phyloP scores from a whole-genome alignment of 441 rosid species.

The Biscutella laevigata region DNA sequence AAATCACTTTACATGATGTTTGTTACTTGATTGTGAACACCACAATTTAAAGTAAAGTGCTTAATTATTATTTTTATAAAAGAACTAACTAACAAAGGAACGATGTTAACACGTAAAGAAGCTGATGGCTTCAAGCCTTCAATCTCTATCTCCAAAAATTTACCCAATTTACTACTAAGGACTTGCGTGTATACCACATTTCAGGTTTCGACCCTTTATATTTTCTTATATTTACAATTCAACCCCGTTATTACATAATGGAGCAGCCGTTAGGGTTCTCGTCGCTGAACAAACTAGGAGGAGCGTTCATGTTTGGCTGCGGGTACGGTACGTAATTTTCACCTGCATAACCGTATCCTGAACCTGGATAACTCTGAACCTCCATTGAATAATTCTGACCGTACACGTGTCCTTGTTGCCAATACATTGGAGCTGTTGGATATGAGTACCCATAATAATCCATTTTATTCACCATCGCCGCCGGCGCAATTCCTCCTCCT shows the following conservation, averaged over 20 bases:
- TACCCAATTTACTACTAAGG: background rate
- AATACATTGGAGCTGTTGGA: conserved; percentile 32
- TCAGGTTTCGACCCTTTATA: background rate
- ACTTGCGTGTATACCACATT: background rate
- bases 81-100: conserved; percentile 13
- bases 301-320: conserved; percentile 25
- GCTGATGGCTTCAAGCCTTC: conserved; percentile 12
- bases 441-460: conserved; percentile 39
- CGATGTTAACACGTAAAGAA: conserved; percentile 13
- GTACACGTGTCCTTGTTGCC: conserved; percentile 35
- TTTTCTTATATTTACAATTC: background rate
- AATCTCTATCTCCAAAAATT: conserved; percentile 5
- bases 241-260: conserved; percentile 32
- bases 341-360: conserved; percentile 17
- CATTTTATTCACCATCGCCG: conserved; percentile 51
- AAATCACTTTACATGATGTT: background rate
- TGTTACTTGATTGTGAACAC: conserved; percentile 1
- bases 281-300: conserved; percentile 47
- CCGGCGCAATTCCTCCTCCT: conserved; percentile 26
- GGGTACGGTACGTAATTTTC: conserved; percentile 24
- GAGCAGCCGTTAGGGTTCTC: conserved; percentile 50
- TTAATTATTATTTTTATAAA: background rate
- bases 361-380: conserved; percentile 19
- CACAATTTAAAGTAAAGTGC: conserved; percentile 1
- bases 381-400: conserved; percentile 21